Percentiles rank a stretch among this genome's conserved stretches.
phyloP scores from a whole-genome alignment of 257 asterid genomes.

The Solanum lycopersicoides region DNA sequence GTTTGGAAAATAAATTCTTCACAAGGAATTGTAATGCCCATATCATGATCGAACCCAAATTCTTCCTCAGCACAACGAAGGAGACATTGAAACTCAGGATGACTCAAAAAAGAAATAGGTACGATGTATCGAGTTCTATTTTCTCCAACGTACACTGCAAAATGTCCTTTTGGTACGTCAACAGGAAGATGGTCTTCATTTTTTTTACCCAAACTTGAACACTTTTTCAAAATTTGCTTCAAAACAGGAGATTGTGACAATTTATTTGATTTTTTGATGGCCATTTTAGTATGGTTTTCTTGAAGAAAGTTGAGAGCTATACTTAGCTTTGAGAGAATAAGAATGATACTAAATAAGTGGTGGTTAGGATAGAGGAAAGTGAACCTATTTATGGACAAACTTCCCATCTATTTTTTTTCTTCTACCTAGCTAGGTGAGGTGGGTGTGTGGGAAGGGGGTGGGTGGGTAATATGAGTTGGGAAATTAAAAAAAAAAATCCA shows the following conservation, averaged over 20 bases:
- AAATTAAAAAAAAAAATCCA: too few relatives aligned
- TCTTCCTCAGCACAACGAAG: conserved; percentile 38
- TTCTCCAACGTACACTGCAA: conserved; percentile 37
- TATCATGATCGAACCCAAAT: conserved; percentile 37
- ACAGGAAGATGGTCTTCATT: conserved; percentile 1
- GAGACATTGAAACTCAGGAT: conserved; percentile 33
- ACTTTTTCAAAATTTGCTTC: conserved; percentile 13
- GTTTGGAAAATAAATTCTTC: conserved; percentile 36
- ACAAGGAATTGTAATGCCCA: conserved; percentile 45
- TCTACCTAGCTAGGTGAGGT: too few relatives aligned
- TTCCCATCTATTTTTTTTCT: background rate
- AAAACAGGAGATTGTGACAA: conserved; percentile 5
- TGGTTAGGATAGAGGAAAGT: background rate
- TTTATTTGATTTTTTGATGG: conserved; percentile 3
- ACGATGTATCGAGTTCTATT: conserved; percentile 35
- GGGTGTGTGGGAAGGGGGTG: too few relatives aligned
- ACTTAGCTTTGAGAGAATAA: too few relatives aligned
- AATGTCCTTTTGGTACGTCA: conserved; percentile 49
- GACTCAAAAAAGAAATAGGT: conserved; percentile 32
- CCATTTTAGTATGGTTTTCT: background rate
- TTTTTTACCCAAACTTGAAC: conserved; percentile 8
- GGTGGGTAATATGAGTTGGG: background rate
- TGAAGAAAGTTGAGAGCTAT: background rate
- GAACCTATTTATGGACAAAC: background rate
- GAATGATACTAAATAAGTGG: background rate